A percentile compares a stretch with the other conserved stretches of the same genome.
Evolutionary conservation across 345 rosid genomes (phyloP).

Genomic region (Dimocarpus longan): DNA sequence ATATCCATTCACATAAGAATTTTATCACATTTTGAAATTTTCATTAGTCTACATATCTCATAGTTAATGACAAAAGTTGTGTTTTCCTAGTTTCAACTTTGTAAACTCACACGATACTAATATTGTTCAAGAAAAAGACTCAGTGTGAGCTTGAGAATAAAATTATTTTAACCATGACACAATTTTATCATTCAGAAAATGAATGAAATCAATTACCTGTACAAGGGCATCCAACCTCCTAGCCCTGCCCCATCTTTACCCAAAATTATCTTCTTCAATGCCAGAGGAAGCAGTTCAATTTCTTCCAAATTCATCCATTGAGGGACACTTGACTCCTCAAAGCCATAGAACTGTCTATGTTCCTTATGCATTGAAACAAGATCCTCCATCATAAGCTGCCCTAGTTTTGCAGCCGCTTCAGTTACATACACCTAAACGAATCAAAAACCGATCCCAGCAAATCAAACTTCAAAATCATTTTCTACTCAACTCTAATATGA

Average conservation of each 20-base stretch:
- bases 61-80: neutral
- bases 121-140: neutral
- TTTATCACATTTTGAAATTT: neutral
- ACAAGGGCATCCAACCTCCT: conserved; percentile 85
- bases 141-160: neutral
- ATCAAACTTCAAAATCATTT: conserved; percentile 18
- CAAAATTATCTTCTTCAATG: conserved; percentile 49
- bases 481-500: conserved; percentile 7
- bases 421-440: conserved; percentile 65
- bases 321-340: conserved; percentile 48
- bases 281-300: conserved; percentile 53
- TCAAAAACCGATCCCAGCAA: conserved; percentile 26
- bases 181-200: neutral
- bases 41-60: neutral
- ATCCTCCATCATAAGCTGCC: conserved; percentile 88
- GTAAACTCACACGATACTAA: neutral
- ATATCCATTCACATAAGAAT: neutral
- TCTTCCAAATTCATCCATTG: conserved; percentile 74
- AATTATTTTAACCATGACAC: neutral
- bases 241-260: conserved; percentile 66
- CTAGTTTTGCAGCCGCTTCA: conserved; percentile 72
- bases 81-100: neutral
- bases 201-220: conserved; percentile 52
- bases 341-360: conserved; percentile 60
- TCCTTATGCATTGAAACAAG: conserved; percentile 79